Percentiles rank a stretch among this genome's conserved stretches.
phyloP scores from a whole-genome alignment of 2,329 filamentous ascomycete species.

The Curvularia verruculosa region DNA sequence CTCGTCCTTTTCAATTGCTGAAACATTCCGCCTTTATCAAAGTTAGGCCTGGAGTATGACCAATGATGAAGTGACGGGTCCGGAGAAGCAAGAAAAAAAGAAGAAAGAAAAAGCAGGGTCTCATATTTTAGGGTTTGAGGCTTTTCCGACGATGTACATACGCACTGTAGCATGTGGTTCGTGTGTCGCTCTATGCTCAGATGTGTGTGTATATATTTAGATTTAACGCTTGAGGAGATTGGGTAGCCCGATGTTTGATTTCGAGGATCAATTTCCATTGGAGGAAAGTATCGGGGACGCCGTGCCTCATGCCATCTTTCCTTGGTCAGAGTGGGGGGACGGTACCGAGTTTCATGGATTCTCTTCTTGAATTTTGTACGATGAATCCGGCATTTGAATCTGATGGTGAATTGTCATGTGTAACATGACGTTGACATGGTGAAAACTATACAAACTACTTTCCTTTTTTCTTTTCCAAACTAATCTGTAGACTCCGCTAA shows the following conservation, averaged over 20 bases:
- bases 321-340: no score
- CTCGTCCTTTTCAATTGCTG: neutral
- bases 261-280: neutral
- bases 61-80: neutral
- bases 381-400: no score
- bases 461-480: neutral
- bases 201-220: no score
- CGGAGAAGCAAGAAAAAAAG: no score
- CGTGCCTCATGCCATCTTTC: no score
- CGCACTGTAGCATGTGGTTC: neutral
- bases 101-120: neutral
- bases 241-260: neutral
- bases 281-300: neutral
- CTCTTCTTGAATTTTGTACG: no score
- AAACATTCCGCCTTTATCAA: neutral
- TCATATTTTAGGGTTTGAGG: neutral
- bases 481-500: neutral
- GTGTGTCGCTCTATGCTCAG: no score
- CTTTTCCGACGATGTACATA: no score
- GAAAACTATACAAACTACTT: no score
- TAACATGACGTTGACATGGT: no score
- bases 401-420: no score
- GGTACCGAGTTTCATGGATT: no score
- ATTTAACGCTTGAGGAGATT: neutral
- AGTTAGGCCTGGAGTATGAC: neutral